Evolutionary conservation across 2,329 filamentous ascomycete genomes (phyloP), one percentile per base, ranked within the genome.

Genomic region (Fusarium sp.): DNA sequence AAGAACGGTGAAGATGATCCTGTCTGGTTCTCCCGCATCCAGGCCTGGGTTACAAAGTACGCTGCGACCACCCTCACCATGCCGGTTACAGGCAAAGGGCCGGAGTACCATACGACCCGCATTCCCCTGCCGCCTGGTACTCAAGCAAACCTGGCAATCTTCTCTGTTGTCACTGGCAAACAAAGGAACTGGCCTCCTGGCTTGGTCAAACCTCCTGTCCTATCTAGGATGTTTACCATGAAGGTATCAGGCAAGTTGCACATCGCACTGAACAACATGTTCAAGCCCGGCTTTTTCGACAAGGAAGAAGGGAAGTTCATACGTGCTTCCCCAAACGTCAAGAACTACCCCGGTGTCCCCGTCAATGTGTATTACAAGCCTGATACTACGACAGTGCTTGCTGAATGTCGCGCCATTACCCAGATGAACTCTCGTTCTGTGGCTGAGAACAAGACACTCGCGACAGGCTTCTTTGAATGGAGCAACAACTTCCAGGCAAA

Each of bases 211-310:
- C 38, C 48, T 6, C 21, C 7, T 1, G 7, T 44, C 7, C 1
- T 23, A 1, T 12, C 11, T 6, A 8, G 19, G 0, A 24, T 24
- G 3, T 2, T 9, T 15, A 24, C 17, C 3, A 4, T 19, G 7
- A 19, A 14, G 15, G 15, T 15, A 17, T 15, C n/a, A 7, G 21
- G 45, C 7, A 48, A 23, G 9, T 3, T 24, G 17, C 20, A 14
- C 21, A 12, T 9, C 2, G 9, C 9, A 2, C 24, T 26, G 9
- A 26, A 26, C 9, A 10, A 26, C 24, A 26, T 26, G 24, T 26
- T 26, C 24, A 24, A 26, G 8, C 24, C 24, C 11, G 9, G 24
- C 9, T 10, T 3, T 26, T 26, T 10, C 4, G 24, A 26, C 24
- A 26, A 26, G 24, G 24, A 26, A 10, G 4, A 26, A 26, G 9